Evolutionary conservation across 1,284 basidiomycete genomes (phyloP), one percentile per base, ranked within the genome.

Genomic region (Agroathelia rolfsii): DNA sequence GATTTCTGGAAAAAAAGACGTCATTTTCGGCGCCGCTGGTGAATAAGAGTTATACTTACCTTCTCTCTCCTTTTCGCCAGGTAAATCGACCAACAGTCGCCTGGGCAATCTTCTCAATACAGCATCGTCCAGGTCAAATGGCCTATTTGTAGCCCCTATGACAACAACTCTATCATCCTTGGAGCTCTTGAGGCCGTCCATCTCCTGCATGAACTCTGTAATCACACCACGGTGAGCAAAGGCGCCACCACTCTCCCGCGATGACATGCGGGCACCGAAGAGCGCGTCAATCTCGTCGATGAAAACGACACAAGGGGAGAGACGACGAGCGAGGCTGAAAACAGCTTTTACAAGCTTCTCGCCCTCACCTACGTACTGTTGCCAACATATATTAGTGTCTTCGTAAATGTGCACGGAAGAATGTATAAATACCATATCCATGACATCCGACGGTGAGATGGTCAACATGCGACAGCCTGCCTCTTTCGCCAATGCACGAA

Each of bases 121-220:
- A 13, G 85, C 85, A 53, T 88, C 84, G 47, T 88, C 84, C 24
- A 88, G 60, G 50, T 88, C 84, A 47, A 86, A 87, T 2, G 84
- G 84, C 42, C 84, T 61, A 53, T 97, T 97, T 1, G 93, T 96
- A 2, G 93, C 93, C 20, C 93, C 93, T 38, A 97, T 90, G 30
- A 97, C 83, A 30, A 95, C 82, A 32, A 96, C 79, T 41, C 75
- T 82, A 49, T 80, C 79, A 44, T 88, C 86, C 48, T 70, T 72
- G 18, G 76, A 80, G 11, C 80, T 73, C 49, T 75, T 87, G 37
- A 94, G 59, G 3, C 93, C 93, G 49, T 97, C 93, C 92, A 97
- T 96, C 53, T 95, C 92, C 53, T 96, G 92, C 93, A 97, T 96
- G 53, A 97, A 93, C 52, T 96, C 92, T 13, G 87, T 85, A 48